phyloP scores from a whole-genome alignment of 139 green algal species.

The Diplosphaera chodatii region DNA sequence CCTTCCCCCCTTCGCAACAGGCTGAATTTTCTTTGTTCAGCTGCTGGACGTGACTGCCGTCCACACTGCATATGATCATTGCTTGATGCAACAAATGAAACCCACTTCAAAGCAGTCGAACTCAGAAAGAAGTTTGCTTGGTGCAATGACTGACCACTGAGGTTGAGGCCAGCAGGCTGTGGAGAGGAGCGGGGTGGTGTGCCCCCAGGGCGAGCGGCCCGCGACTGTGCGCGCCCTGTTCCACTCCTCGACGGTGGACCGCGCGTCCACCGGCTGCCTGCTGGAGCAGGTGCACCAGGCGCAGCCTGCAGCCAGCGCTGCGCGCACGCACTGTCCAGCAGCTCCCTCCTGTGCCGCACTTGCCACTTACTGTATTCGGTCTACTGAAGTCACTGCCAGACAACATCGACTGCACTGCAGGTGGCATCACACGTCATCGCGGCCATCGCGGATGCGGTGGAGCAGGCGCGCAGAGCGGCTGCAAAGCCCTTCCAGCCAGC shows the following conservation, averaged over 20 bases:
- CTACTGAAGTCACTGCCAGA: too few species aligned
- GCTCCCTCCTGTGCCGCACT: too few species aligned
- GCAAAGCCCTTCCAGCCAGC: conserved; percentile 12
- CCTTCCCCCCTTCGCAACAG: not conserved
- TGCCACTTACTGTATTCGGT: too few species aligned
- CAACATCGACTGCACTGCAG: too few species aligned
- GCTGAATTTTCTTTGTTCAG: too few species aligned
- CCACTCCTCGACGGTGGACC: conserved; percentile 21
- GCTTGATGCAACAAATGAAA: too few species aligned
- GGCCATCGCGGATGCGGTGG: conserved; percentile 27
- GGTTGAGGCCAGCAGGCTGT: conserved; percentile 17
- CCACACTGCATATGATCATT: not conserved
- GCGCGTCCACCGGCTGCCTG: conserved; percentile 38
- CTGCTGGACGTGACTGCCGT: not conserved
- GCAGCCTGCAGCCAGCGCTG: too few species aligned
- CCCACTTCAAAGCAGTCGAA: too few species aligned
- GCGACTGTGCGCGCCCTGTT: conserved; percentile 39
- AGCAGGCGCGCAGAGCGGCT: conserved; percentile 14
- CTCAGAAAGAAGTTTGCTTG: too few species aligned
- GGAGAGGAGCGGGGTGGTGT: conserved; percentile 30
- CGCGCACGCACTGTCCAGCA: too few species aligned
- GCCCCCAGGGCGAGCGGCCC: conserved; percentile 10
- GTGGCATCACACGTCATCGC: conserved; percentile 35
- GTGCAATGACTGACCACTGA: not conserved
- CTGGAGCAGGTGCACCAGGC: conserved; percentile 36